Evolutionary conservation across 441 rosid genomes (phyloP).

Genomic region (Populus hybrid): DNA sequence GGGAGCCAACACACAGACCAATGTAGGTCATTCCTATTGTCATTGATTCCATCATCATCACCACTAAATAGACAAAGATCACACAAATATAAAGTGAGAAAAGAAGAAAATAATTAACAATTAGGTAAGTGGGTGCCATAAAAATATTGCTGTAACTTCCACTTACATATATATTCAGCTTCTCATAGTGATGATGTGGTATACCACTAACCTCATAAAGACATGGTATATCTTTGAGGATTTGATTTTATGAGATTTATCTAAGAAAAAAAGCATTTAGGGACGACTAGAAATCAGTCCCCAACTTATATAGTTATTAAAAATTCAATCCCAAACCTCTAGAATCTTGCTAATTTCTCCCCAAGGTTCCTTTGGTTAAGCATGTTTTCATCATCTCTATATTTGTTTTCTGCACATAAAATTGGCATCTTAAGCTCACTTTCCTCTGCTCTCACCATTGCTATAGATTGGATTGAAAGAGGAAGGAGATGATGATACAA

Average conservation of each 20-base stretch:
- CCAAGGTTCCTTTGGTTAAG: neutral
- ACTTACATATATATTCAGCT: constrained; percentile 24
- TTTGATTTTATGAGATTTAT: too few species aligned
- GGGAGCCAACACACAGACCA: neutral
- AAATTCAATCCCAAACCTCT: neutral
- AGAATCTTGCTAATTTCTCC: too few species aligned
- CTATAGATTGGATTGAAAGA: neutral
- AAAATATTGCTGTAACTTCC: neutral
- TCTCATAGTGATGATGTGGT: constrained; percentile 27
- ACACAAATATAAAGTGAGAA: neutral
- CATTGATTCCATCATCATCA: constrained; percentile 13
- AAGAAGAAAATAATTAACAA: constrained; percentile 13
- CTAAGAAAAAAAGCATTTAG: neutral
- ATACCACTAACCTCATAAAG: constrained; percentile 13
- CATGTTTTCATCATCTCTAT: neutral
- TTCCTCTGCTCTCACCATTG: neutral
- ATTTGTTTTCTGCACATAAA: neutral
- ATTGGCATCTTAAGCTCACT: neutral
- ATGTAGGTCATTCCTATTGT: neutral
- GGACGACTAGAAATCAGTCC: neutral
- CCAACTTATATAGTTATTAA: neutral
- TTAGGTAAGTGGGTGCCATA: constrained; percentile 26
- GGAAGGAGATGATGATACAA: neutral
- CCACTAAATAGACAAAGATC: neutral
- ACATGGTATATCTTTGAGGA: too few species aligned